Evolutionary conservation across 805 yeast genomes (phyloP).

Genomic region (Wickerhamomyces silvicola): DNA sequence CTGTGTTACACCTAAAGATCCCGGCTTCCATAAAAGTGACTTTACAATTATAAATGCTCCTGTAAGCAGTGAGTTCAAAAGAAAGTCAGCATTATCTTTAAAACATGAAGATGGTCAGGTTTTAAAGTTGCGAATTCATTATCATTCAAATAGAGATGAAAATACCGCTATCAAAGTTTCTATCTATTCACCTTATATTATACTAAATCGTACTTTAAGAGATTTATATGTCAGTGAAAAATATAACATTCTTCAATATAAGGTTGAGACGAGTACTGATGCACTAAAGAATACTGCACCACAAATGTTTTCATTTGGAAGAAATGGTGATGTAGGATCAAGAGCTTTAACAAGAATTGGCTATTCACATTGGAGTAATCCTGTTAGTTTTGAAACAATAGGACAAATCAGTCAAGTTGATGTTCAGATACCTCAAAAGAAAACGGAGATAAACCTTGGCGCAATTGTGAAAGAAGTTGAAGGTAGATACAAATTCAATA

Average conservation of each 20-base stretch:
- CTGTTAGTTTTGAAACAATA: conserved; percentile 80
- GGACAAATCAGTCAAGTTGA: conserved; percentile 68
- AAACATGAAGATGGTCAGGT: conserved; percentile 61
- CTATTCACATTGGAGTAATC: conserved; percentile 65
- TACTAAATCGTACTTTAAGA: conserved; percentile 74
- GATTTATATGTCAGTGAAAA: conserved; percentile 51
- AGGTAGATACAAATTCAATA: conserved; percentile 73
- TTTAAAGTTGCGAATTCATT: conserved; percentile 58
- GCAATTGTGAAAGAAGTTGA: conserved; percentile 72
- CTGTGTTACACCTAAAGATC: conserved; percentile 59
- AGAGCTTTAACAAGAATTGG: conserved; percentile 61
- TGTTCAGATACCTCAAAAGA: conserved; percentile 41
- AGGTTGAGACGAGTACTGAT: conserved; percentile 26
- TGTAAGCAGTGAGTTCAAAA: conserved; percentile 42
- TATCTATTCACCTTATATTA: conserved; percentile 79
- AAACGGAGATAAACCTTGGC: conserved; percentile 70
- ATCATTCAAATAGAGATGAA: conserved; percentile 42
- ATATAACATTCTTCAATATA: conserved; percentile 44
- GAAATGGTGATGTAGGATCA: conserved; percentile 48
- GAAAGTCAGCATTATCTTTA: conserved; percentile 48
- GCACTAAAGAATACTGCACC: conserved; percentile 41
- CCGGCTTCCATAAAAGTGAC: conserved; percentile 59
- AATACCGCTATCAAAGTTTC: conserved; percentile 59
- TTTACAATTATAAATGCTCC: conserved; percentile 67
- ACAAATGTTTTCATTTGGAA: conserved; percentile 78